A percentile compares a stretch with the other conserved stretches of the same genome.
Conservation (phyloP, 257 asterid species). For the Solanum boliviense region DNA sequence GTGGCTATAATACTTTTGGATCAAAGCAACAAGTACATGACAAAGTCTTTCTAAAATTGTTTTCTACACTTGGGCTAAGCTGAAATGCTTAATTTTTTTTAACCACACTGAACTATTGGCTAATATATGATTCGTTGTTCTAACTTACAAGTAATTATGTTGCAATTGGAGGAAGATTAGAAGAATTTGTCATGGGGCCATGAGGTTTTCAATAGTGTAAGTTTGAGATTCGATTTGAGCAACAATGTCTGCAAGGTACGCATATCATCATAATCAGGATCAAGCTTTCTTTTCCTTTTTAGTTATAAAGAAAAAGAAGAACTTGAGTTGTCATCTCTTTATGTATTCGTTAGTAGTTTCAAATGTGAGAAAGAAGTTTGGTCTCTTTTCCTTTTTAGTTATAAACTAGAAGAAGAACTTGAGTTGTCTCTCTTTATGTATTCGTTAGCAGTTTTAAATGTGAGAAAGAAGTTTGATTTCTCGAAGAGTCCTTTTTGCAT, state of each 20-base stretch:
- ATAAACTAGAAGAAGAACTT: no score
- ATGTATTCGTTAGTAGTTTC: no score
- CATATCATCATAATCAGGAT: slow-evolving; percentile 12
- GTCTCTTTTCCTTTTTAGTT: no score
- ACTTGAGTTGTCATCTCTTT: no score
- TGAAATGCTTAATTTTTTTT: not conserved
- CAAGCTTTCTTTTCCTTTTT: slow-evolving; percentile 10
- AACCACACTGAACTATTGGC: not conserved
- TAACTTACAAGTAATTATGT: not conserved
- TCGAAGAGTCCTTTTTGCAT: slow-evolving; percentile 72
- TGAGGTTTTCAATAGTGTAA: slow-evolving; percentile 7
- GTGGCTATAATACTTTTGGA: not conserved
- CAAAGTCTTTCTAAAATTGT: not conserved
- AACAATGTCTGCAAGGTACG: slow-evolving; percentile 3
- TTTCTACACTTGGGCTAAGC: not conserved
- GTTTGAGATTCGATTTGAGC: slow-evolving; percentile 4
- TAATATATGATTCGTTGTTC: not conserved
- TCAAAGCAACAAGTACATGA: not conserved
- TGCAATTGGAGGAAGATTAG: not conserved
- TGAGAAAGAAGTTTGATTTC: slow-evolving; percentile 39
- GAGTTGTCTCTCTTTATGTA: no score
- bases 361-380: no score
- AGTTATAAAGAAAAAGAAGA: no score
- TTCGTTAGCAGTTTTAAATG: slow-evolving; percentile 3
- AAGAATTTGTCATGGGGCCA: not conserved